phyloP scores from a whole-genome alignment of 2,329 filamentous ascomycete genomes.

The Xylariales sp. region DNA sequence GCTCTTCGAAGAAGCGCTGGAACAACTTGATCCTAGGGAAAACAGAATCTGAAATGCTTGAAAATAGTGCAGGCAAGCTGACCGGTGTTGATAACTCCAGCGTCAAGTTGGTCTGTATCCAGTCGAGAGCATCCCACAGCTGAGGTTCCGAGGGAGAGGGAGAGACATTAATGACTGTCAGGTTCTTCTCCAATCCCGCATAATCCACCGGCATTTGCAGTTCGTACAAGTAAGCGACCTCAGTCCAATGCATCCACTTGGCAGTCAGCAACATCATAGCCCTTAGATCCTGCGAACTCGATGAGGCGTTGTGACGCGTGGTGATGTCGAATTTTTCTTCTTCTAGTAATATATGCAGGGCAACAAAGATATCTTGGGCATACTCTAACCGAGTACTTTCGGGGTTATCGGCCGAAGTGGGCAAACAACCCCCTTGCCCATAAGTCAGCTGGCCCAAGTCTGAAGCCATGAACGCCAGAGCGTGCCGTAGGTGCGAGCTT shows the following conservation, averaged over 20 bases:
- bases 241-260: conserved; percentile 71
- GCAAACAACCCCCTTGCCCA: conserved; percentile 56
- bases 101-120: conserved; percentile 46
- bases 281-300: conserved; percentile 51
- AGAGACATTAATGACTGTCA: conserved; percentile 7
- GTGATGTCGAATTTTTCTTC: conserved; percentile 77
- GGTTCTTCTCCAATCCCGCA: conserved; percentile 11
- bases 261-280: conserved; percentile 77
- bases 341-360: conserved; percentile 81
- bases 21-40: conserved; percentile 69
- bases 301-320: conserved; percentile 37
- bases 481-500: conserved; percentile 48
- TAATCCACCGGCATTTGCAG: conserved; percentile 48
- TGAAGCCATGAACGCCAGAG: conserved; percentile 62
- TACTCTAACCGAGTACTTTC: conserved; percentile 55
- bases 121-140: conserved; percentile 40
- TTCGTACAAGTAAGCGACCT: conserved; percentile 44
- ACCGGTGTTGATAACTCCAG: conserved; percentile 11
- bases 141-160: conserved; percentile 18
- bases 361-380: conserved; percentile 65
- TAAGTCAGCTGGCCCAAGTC: conserved; percentile 51
- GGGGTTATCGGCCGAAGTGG: conserved; percentile 51
- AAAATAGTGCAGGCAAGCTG: conserved; percentile 14
- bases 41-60: conserved; percentile 25
- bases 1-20: conserved; percentile 58